phyloP scores from a whole-genome alignment of 768 basidiomycete genomes.

The Suillus americanus region DNA sequence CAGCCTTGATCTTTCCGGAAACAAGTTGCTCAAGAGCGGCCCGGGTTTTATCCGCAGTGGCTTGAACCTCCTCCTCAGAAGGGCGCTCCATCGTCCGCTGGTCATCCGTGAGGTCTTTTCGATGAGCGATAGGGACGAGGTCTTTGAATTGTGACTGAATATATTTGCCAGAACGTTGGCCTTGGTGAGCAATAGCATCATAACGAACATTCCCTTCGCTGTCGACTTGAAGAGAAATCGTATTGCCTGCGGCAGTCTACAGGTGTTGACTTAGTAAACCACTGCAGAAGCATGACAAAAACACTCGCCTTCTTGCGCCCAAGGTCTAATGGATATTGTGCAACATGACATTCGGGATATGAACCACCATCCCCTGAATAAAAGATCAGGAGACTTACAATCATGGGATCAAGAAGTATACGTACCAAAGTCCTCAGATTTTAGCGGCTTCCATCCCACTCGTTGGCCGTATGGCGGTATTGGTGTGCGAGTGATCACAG shows the following conservation, averaged over 20 bases:
- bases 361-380: conserved; percentile 76
- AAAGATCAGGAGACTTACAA: conserved; percentile 10
- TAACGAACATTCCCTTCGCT: conserved; percentile 95
- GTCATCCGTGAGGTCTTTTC: conserved; percentile 81
- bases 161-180: conserved; percentile 81
- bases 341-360: conserved; percentile 94
- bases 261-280: not conserved
- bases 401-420: conserved; percentile 13
- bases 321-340: conserved; percentile 95
- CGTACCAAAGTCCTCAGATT: conserved; percentile 83
- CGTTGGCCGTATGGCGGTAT: conserved; percentile 88
- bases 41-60: conserved; percentile 88
- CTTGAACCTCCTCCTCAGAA: conserved; percentile 87
- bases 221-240: conserved; percentile 95
- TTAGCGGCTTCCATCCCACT: conserved; percentile 80
- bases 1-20: conserved; percentile 96
- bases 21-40: conserved; percentile 92
- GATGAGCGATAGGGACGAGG: conserved; percentile 86
- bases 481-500: conserved; percentile 48
- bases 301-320: conserved; percentile 86
- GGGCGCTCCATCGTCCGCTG: conserved; percentile 85
- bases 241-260: conserved; percentile 89
- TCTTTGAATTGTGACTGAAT: conserved; percentile 98
- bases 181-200: conserved; percentile 95
- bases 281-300: not conserved